phyloP scores from a whole-genome alignment of 176 grass and related monocot genomes.

The Metroxylon sagu region DNA sequence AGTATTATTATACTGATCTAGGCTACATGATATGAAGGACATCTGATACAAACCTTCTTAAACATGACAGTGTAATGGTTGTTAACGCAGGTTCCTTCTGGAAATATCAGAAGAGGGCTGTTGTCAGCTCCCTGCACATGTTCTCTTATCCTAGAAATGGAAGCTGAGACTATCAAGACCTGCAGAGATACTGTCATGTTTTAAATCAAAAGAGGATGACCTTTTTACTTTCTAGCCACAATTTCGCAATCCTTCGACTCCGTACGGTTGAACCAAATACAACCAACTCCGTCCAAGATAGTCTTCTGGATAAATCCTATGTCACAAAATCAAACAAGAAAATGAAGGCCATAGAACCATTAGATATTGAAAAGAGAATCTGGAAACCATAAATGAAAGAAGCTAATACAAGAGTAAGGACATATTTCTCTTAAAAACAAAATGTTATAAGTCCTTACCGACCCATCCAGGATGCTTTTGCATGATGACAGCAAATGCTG shows the following conservation, averaged over 20 bases:
- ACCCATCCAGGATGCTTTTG: conserved; percentile 99
- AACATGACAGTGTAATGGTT: conserved; percentile 98
- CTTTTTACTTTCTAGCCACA: conserved; percentile 57
- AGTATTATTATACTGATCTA: too few species aligned
- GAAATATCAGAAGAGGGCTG: conserved; percentile 89
- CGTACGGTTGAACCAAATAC: conserved; percentile 97
- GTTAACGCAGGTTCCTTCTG: conserved; percentile 97
- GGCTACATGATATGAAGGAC: not conserved
- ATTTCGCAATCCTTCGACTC: conserved; percentile 91
- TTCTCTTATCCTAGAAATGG: conserved; percentile 59
- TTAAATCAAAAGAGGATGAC: too few species aligned
- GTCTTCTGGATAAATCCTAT: conserved; percentile 95
- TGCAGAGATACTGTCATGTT: not conserved
- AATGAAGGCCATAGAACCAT: conserved; percentile 8
- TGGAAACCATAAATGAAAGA: not conserved
- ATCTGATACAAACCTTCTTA: conserved; percentile 55
- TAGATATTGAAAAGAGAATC: not conserved
- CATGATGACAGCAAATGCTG: conserved; percentile 99
- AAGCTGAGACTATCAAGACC: not conserved
- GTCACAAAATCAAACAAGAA: conserved; percentile 8
- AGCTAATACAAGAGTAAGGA: conserved; percentile 3
- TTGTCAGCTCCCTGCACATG: conserved; percentile 75
- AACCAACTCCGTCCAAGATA: conserved; percentile 81
- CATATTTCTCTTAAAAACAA: too few species aligned
- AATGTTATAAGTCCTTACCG: conserved; percentile 34